Evolutionary conservation across 1,284 basidiomycete genomes (phyloP).

Genomic region (Ustilago tritici): DNA sequence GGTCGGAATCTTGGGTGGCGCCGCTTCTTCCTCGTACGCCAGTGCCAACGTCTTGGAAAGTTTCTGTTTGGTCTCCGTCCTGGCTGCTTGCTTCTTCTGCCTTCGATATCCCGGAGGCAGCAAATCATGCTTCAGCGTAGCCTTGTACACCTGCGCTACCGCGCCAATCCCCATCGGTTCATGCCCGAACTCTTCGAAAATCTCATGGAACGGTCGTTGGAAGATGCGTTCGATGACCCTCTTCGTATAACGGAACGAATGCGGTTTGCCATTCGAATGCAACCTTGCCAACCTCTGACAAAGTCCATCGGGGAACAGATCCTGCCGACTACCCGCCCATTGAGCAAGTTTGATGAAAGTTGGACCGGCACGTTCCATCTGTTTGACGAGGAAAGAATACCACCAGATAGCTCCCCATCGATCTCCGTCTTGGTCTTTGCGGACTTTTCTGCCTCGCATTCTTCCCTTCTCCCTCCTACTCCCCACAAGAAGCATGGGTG

Average conservation of each 20-base stretch:
- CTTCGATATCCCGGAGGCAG: conserved; percentile 75
- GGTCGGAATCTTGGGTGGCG: conserved; percentile 59
- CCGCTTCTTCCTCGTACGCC: conserved; percentile 58
- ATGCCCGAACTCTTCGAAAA: conserved; percentile 90
- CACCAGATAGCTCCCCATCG: conserved; percentile 77
- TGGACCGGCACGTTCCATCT: conserved; percentile 94
- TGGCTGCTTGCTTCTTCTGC: conserved; percentile 37
- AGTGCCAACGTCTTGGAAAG: conserved; percentile 57
- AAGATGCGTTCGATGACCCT: conserved; percentile 87
- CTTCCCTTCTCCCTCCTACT: conserved; percentile 53
- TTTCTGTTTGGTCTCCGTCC: conserved; percentile 28
- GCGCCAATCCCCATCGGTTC: conserved; percentile 95
- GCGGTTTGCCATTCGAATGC: conserved; percentile 89
- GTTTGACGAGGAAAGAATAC: conserved; percentile 87
- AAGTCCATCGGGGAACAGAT: conserved; percentile 92
- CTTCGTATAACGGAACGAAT: conserved; percentile 85
- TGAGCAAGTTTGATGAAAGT: conserved; percentile 99
- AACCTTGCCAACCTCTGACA: conserved; percentile 87
- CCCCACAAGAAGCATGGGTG: conserved; percentile 86
- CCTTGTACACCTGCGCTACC: conserved; percentile 94
- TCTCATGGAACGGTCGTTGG: conserved; percentile 77
- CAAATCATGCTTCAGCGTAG: conserved; percentile 83
- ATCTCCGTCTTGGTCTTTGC: conserved; percentile 53
- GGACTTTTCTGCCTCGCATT: conserved; percentile 42
- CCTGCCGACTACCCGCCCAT: conserved; percentile 96